Base-by-base conservation (phyloP, 2,329 filamentous ascomycete species). In the Arthrobotrys sinensis region DNA sequence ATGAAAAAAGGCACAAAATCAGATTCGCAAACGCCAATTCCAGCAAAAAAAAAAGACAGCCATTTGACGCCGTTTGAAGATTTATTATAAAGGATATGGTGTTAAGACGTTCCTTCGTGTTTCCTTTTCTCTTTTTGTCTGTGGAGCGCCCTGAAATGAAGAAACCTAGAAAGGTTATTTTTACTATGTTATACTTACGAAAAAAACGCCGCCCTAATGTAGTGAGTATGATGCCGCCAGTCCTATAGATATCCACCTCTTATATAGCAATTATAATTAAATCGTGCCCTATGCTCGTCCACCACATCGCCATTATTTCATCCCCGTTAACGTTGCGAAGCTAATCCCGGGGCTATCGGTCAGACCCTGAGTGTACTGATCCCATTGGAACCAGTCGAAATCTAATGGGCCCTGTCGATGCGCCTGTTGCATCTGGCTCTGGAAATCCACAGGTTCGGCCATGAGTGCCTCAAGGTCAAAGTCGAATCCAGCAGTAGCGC, bases 381-480 rank as follows among this genome's bases (percentile, higher is more conserved):
- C 81, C 81, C 81, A 82, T 48, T 80, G 80, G 68, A 82, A 81
- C 81, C 81, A 82, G 76, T 82, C 81, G 63, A 82, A 82, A 66
- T 81, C 81, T 19, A 82, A 55, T 12, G 81, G 81, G 1, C 81
- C 81, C 24, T 81, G 80, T 62, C 80, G 40, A 21, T 76, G 80
- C 8, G 80, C 81, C 65, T 81, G 79, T 57, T 80, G 80, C 80
- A 82, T 81, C 45, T 81, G 80, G 65, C 80, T 79, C 57, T 81
- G 80, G 48, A 82, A 82, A 34, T 81, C 81, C 3, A 80, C 73
- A 8, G 80, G 80, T 34, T 82, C 79, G 16, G 78, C 80, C 80
- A 81, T 81, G 12, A 82, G 52, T 12, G 81, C 66, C 52, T 81
- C 76, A 11, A 82, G 38, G 65, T 81, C 80, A 52, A 81, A 79